Conservation (phyloP, 106 monocot genomes). For the Ottelia alismoides region DNA sequence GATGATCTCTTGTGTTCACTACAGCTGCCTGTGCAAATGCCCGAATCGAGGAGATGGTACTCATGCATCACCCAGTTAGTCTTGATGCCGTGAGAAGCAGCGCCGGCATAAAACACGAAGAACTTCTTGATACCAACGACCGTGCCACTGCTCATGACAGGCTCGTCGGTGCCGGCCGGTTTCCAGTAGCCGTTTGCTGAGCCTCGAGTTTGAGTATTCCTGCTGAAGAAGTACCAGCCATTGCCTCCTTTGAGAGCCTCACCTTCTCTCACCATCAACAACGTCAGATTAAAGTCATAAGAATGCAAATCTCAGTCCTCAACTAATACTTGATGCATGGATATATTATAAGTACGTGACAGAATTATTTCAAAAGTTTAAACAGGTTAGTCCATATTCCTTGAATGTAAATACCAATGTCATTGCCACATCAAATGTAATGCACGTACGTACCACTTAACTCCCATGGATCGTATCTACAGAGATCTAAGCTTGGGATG, state of each 20-base stretch:
- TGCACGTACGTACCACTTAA: conserved; percentile 30
- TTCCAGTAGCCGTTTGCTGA: conserved; percentile 53
- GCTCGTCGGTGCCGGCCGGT: conserved; percentile 23
- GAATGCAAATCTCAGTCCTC: background rate
- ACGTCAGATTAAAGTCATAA: too few species aligned
- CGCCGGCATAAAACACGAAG: conserved; percentile 37
- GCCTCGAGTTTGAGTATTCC: conserved; percentile 19
- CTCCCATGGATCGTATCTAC: conserved; percentile 63
- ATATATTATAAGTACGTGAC: too few species aligned
- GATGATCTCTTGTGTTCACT: conserved; percentile 8
- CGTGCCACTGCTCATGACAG: conserved; percentile 13
- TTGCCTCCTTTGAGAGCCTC: conserved; percentile 65
- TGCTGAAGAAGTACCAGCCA: conserved; percentile 70
- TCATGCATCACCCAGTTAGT: conserved; percentile 91
- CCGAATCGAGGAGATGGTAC: conserved; percentile 41
- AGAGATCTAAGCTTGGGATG: conserved; percentile 64
- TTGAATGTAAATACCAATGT: too few species aligned
- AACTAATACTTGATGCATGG: too few species aligned
- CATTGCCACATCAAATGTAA: too few species aligned
- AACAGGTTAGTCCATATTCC: too few species aligned
- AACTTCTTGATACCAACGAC: conserved; percentile 55
- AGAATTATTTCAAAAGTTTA: too few species aligned
- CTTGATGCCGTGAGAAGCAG: conserved; percentile 27
- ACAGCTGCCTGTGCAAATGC: background rate
- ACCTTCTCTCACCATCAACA: too few species aligned